phyloP scores from a whole-genome alignment of 306 rosid genomes.

The Trifolium subterraneum region DNA sequence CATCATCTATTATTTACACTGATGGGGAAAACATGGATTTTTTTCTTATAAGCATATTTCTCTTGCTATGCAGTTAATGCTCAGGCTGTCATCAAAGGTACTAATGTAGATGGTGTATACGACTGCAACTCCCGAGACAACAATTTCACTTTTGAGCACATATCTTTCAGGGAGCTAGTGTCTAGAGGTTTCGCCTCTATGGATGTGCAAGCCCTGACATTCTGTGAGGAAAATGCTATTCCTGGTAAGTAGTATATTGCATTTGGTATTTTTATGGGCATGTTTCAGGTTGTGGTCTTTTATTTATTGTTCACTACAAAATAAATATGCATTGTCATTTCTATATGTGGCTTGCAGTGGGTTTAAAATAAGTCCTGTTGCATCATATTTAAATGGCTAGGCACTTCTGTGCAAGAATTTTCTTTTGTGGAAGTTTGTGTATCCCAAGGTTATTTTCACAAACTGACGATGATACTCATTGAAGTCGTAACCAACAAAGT shows the following conservation, averaged over 20 bases:
- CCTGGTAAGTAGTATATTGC: constrained; percentile 62
- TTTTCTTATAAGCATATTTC: constrained; percentile 16
- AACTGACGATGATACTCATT: constrained; percentile 11
- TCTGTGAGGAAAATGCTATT: constrained; percentile 66
- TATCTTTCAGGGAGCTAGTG: constrained; percentile 63
- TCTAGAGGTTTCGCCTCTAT: constrained; percentile 59
- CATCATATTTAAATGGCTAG: not conserved
- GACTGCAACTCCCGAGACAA: constrained; percentile 60
- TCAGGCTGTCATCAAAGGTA: constrained; percentile 68
- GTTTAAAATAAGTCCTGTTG: constrained; percentile 22
- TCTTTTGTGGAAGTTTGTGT: constrained; percentile 15
- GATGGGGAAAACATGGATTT: not conserved
- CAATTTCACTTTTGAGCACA: constrained; percentile 60
- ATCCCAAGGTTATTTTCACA: constrained; percentile 12
- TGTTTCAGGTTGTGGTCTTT: constrained; percentile 31
- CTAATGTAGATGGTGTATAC: constrained; percentile 61
- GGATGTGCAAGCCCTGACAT: constrained; percentile 61
- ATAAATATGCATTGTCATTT: constrained; percentile 9
- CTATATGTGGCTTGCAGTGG: not conserved
- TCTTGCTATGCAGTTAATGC: constrained; percentile 54
- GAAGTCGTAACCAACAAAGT: constrained; percentile 6
- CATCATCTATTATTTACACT: not conserved
- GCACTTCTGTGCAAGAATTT: constrained; percentile 20
- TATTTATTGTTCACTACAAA: constrained; percentile 18
- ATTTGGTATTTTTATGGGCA: constrained; percentile 15